A percentile compares a stretch with the other conserved stretches of the same genome.
These are phyloP conservation scores for Iris macrosiphon DNA, from an alignment of 106 monocot genomes.

Conservation along the genomic window DNA sequence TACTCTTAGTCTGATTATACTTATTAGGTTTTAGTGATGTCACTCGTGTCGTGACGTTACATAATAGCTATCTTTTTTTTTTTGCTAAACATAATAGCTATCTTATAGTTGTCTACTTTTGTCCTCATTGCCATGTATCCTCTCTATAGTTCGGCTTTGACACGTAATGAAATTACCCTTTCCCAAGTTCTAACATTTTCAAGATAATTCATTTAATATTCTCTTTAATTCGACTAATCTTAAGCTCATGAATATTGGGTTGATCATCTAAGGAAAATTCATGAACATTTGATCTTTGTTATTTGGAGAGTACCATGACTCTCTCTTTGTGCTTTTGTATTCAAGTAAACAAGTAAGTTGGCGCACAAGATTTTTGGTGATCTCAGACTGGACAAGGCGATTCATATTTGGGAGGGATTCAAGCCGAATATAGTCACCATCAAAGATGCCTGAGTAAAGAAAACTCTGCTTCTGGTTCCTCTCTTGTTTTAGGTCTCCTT, in stretches of 20 bases:
- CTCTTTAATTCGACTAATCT: not conserved
- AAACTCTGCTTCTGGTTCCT: not conserved
- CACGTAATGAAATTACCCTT: not conserved
- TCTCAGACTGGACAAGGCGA: constrained; percentile 51
- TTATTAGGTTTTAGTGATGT: too few relatives aligned
- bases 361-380: constrained; percentile 55
- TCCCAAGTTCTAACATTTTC: not conserved
- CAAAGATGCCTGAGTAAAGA: not conserved
- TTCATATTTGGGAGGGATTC: constrained; percentile 78
- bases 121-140: too few relatives aligned
- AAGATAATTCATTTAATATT: not conserved
- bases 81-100: too few relatives aligned
- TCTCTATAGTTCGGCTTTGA: too few relatives aligned
- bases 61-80: too few relatives aligned
- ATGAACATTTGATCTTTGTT: too few relatives aligned
- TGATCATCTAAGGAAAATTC: not conserved
- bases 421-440: constrained; percentile 31
- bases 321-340: not conserved
- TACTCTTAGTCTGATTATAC: too few relatives aligned
- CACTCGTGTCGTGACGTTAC: too few relatives aligned
- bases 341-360: constrained; percentile 78
- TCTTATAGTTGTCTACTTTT: too few relatives aligned
- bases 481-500: not conserved
- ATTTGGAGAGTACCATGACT: too few relatives aligned
- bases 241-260: not conserved